Evolutionary conservation across 345 rosid species (phyloP).

Genomic region (Aegle marmelos): DNA sequence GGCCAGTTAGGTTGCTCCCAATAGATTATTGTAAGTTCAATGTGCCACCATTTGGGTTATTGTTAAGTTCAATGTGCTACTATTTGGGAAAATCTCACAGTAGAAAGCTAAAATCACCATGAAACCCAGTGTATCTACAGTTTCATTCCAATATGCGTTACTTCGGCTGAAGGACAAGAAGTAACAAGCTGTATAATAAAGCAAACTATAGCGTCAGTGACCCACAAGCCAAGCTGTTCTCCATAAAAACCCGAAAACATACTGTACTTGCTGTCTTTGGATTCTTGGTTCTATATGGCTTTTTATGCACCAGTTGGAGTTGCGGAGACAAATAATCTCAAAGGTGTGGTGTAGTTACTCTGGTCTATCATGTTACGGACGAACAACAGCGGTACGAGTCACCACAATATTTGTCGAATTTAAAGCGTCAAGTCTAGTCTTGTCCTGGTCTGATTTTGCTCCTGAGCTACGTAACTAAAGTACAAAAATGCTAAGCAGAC

Average conservation of each 20-base stretch:
- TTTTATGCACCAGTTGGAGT: neutral
- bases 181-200: neutral
- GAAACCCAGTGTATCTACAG: no score
- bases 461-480: no score
- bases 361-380: neutral
- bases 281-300: neutral
- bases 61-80: neutral
- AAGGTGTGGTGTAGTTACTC: neutral
- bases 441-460: no score
- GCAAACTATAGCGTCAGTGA: neutral
- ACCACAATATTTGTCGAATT: neutral
- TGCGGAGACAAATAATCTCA: neutral
- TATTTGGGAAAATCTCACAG: neutral
- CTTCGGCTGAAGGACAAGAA: neutral
- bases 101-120: neutral
- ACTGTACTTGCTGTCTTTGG: slow-evolving; percentile 14
- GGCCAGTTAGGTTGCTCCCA: neutral
- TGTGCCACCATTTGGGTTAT: neutral
- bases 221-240: neutral
- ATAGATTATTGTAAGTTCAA: neutral
- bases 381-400: neutral
- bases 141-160: no score
- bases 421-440: no score
- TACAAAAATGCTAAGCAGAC: neutral
- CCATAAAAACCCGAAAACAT: neutral